A percentile compares a stretch with the other conserved stretches of the same genome.
phyloP scores from a whole-genome alignment of 345 rosid genomes.

The Draba incana region DNA sequence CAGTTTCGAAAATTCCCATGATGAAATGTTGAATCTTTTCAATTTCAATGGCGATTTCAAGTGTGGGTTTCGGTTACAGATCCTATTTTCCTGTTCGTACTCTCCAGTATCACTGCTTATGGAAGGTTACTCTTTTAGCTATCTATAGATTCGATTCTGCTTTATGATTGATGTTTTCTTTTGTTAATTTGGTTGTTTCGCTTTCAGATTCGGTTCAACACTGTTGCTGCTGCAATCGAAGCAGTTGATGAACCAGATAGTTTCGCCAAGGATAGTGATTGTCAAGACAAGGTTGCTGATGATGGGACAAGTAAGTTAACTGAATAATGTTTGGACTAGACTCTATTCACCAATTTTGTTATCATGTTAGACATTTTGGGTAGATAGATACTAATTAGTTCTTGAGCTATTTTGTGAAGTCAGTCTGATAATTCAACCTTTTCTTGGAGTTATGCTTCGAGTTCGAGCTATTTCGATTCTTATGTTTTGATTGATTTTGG shows the following conservation, averaged over 20 bases:
- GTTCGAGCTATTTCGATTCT: neutral
- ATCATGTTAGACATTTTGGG: neutral
- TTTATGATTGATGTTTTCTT: neutral
- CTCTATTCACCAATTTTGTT: neutral
- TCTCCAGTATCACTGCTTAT: slow-evolving; percentile 46
- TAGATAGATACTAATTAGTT: slow-evolving; percentile 1
- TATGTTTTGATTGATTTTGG: slow-evolving; percentile 15
- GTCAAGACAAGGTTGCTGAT: slow-evolving; percentile 24
- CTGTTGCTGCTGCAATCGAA: slow-evolving; percentile 51
- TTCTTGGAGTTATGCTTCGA: too few relatives aligned
- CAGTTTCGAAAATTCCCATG: slow-evolving; percentile 41
- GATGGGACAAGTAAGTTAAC: slow-evolving; percentile 36
- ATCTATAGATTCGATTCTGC: neutral
- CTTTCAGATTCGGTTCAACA: slow-evolving; percentile 47
- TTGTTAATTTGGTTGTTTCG: slow-evolving; percentile 4
- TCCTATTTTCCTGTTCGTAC: slow-evolving; percentile 50
- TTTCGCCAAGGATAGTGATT: slow-evolving; percentile 33
- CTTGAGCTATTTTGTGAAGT: slow-evolving; percentile 13
- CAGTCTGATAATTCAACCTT: neutral
- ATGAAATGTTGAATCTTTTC: slow-evolving; percentile 44
- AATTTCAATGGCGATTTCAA: slow-evolving; percentile 55
- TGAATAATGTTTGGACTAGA: neutral
- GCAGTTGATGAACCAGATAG: slow-evolving; percentile 52
- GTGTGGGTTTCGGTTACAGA: slow-evolving; percentile 52
- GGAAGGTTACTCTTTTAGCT: slow-evolving; percentile 48